These are phyloP conservation scores for Phialocephala sp. DNA, from an alignment of 2,329 filamentous ascomycete genomes.

Conservation along the genomic window DNA sequence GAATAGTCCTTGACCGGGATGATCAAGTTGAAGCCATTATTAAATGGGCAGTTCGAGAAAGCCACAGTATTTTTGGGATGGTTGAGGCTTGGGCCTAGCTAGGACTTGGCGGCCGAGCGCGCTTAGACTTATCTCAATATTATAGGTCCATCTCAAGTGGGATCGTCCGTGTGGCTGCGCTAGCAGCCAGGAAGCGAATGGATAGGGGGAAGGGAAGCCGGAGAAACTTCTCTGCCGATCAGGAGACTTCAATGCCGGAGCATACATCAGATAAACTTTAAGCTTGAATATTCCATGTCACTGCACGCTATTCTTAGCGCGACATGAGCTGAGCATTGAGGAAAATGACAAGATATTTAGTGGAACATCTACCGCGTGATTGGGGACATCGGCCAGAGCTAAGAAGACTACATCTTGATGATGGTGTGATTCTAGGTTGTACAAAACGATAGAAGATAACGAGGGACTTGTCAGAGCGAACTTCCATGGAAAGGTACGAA, in stretches of 20 bases:
- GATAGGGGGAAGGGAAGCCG: conserved; percentile 8
- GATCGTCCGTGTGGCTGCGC: conserved; percentile 9
- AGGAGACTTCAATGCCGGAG: conserved; percentile 25
- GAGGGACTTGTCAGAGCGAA: not conserved
- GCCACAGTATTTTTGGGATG: conserved; percentile 14
- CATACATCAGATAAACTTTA: conserved; percentile 22
- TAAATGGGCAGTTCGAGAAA: conserved; percentile 26
- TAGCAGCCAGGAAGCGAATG: conserved; percentile 21
- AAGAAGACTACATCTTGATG: conserved; percentile 7
- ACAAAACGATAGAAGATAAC: not conserved
- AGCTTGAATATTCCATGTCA: conserved; percentile 22
- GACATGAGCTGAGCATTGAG: conserved; percentile 12
- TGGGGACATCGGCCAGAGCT: conserved; percentile 11
- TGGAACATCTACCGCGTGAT: not conserved
- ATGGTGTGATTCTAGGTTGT: not conserved
- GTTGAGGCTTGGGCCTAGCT: conserved; percentile 11
- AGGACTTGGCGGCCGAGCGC: conserved; percentile 25
- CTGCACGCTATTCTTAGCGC: conserved; percentile 26
- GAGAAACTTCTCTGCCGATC: conserved; percentile 24
- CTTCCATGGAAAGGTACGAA: conserved; percentile 15
- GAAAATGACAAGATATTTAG: conserved; percentile 29
- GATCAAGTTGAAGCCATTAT: conserved; percentile 19
- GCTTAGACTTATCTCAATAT: conserved; percentile 5
- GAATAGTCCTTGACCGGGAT: conserved; percentile 23
- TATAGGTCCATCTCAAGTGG: conserved; percentile 10